Percentiles rank a stretch among this genome's conserved stretches.
phyloP scores from a whole-genome alignment of 2,329 filamentous ascomycete species.

The Clarireedia paspali region DNA sequence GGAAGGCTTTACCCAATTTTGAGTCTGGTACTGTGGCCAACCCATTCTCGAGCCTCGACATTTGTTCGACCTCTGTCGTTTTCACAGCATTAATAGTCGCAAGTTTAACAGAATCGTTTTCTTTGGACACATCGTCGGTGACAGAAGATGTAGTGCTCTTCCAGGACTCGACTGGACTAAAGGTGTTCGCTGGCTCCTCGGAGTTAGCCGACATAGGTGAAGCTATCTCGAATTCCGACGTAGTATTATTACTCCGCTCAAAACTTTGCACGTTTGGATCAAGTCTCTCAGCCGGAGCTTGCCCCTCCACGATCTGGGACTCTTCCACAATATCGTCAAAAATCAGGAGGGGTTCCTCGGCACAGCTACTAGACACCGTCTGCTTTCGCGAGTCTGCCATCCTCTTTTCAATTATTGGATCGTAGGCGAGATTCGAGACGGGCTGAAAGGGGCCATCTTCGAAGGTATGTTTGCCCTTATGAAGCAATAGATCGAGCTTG shows the following conservation, averaged over 20 bases:
- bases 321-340: neutral
- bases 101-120: too few species aligned
- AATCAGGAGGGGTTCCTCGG: neutral
- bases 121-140: neutral
- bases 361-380: neutral
- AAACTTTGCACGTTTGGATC: too few species aligned
- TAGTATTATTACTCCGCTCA: too few species aligned
- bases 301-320: neutral
- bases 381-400: neutral
- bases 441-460: slow-evolving; percentile 17
- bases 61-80: too few species aligned
- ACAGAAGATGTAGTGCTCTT: neutral
- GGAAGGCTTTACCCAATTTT: neutral
- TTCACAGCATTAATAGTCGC: neutral
- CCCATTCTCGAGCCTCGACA: too few species aligned
- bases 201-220: neutral
- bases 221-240: neutral
- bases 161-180: neutral
- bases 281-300: neutral
- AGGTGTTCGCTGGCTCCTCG: neutral
- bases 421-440: neutral
- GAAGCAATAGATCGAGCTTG: slow-evolving; percentile 23
- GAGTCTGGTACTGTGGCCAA: neutral
- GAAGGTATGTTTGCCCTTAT: slow-evolving; percentile 26
- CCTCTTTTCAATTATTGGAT: too few species aligned